Conservation (phyloP, 495 filamentous ascomycete genomes). For the Aspergillus nidulans region DNA sequence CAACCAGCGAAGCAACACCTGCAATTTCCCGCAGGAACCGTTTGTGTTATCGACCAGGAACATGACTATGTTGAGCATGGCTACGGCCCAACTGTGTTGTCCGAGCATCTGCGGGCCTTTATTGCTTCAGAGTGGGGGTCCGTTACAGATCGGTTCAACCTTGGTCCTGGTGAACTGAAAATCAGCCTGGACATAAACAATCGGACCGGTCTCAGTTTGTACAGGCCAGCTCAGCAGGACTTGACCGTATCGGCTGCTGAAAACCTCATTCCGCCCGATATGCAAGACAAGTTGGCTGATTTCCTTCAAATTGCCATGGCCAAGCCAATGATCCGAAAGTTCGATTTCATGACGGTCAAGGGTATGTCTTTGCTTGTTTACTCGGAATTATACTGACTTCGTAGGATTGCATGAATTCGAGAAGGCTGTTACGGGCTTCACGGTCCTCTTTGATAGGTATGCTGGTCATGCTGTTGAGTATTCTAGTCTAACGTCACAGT, state of each 20-base stretch:
- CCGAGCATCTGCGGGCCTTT: conserved; percentile 65
- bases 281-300: conserved; percentile 49
- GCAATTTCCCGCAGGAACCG: conserved; percentile 38
- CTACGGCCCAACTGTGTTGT: conserved; percentile 56
- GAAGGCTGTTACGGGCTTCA: conserved; percentile 69
- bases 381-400: conserved; percentile 34
- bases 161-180: conserved; percentile 70
- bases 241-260: conserved; percentile 65
- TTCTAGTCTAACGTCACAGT: neutral
- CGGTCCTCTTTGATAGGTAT: conserved; percentile 66
- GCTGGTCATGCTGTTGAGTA: neutral
- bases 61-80: conserved; percentile 36
- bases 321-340: conserved; percentile 38
- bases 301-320: conserved; percentile 43
- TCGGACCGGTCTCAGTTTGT: conserved; percentile 56
- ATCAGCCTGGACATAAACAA: conserved; percentile 56
- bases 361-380: conserved; percentile 20
- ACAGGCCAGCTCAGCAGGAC: conserved; percentile 62
- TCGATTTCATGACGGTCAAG: conserved; percentile 38
- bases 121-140: conserved; percentile 62
- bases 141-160: conserved; percentile 68
- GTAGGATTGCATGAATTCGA: conserved; percentile 73
- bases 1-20: conserved; percentile 30
- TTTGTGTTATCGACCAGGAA: conserved; percentile 52
- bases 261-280: conserved; percentile 53